Percentiles rank a stretch among this genome's conserved stretches.
phyloP scores from a whole-genome alignment of 2,329 filamentous ascomycete genomes.

The Fusarium citri region DNA sequence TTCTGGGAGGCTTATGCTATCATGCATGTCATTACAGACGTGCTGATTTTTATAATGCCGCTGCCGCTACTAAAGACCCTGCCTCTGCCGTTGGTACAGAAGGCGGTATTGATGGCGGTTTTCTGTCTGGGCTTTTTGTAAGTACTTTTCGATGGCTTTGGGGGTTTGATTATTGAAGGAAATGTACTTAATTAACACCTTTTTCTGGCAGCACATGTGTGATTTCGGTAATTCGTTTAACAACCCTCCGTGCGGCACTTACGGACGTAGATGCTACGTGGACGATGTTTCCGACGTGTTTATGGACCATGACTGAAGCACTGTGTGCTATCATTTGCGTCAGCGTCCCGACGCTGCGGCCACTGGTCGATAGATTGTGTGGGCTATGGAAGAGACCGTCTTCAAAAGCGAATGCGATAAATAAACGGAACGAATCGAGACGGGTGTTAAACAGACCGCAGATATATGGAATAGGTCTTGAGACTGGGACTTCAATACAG shows the following conservation, averaged over 20 bases:
- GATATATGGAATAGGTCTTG: background rate
- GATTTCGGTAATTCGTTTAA: background rate
- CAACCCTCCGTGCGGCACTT: background rate
- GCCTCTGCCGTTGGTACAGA: background rate
- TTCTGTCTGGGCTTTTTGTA: background rate
- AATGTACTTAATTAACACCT: background rate
- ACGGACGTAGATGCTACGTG: background rate
- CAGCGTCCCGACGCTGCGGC: background rate
- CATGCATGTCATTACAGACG: background rate
- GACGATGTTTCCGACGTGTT: background rate
- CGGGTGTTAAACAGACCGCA: background rate
- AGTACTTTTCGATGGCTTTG: background rate
- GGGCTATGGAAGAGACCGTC: background rate
- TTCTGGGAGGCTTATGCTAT: background rate
- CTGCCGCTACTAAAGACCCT: background rate
- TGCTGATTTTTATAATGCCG: background rate
- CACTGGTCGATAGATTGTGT: background rate
- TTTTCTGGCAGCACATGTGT: background rate
- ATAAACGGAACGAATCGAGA: background rate
- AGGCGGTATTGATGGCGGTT: background rate
- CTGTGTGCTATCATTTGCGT: background rate
- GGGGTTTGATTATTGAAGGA: background rate
- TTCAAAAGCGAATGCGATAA: background rate
- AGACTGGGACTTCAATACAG: background rate
- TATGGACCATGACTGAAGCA: background rate